Evolutionary conservation across 2,329 filamentous ascomycete genomes (phyloP), one percentile per base, ranked within the genome.

Genomic region (Trichoderma sp.): DNA sequence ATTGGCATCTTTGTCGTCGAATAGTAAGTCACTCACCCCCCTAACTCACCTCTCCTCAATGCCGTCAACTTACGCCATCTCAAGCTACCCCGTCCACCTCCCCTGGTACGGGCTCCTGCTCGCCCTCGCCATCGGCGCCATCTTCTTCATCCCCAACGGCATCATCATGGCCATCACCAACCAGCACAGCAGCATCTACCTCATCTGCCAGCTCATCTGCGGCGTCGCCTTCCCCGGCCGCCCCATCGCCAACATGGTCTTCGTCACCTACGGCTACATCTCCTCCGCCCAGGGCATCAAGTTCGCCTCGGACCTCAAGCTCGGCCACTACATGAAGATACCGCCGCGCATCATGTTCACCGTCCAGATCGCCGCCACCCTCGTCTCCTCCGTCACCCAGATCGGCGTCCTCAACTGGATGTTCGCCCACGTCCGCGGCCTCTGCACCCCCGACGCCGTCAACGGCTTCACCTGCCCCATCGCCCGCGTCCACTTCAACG

Each of bases 101-200:
- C 92, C 92, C 0, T 96, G 92, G 90, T 95, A 95, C 72, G 92
- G 92, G 4, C 81, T 96, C 3, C 80, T 96, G 17, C 83, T 96
- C 6, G 90, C 92, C 1, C 82, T 96, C 2, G 85, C 82, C 28
- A 92, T 96, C 62, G 92, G 91, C 67, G 87, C 88, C 21, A 77
- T 94, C 63, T 89, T 96, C 67, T 96, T 96, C 79, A 92, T 96
- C 66, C 92, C 92, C 12, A 94, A 95, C 68, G 92, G 92, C 67
- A 95, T 96, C 74, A 90, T 96, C 72, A 96, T 95, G 90, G 92
- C 92, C 17, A 92, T 96, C 69, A 96, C 92, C 10, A 96, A 95
- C 75, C 91, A 94, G 74, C 91, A 95, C 76, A 92, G 88, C 76
- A 92, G 89, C 75, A 91, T 94, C 69, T 95, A 94, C 74, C 83